Evolutionary conservation across 106 monocot species (phyloP), one percentile per base, ranked within the genome.

Genomic region (Hemerocallis citrina): DNA sequence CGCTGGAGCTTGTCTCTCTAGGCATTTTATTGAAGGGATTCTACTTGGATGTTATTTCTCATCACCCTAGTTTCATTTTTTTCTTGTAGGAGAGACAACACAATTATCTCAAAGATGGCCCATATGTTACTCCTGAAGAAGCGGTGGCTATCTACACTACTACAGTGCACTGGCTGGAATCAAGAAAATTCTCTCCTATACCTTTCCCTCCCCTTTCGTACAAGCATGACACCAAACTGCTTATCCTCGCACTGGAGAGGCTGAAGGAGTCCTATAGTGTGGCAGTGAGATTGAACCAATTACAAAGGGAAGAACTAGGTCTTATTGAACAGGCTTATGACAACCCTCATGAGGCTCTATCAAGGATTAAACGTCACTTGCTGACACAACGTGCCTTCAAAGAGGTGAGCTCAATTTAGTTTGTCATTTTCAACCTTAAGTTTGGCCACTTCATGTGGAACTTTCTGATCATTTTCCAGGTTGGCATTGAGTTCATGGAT

Each of bases 401-500:
- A 63, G 98, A 99, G 72, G 98, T 95, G 79, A 70, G 62, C 42
- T 28, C 4, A 51, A 44, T 36, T 52, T 0, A 19, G 42, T 41
- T 66, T 13, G 27, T 4, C 27, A 58, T 62, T 44, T 43, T 64
- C 10, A 14, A 4, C 44, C 48, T 62, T 35, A 11, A n/a, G 21
- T 38, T 57, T 23, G 33, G 17, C 2, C 43, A 31, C 4, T 59
- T 17, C 9, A 55, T 40, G 56, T 32, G 21, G 6, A 20, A 49
- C 24, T 65, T 51, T 19, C 20, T 34, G 17, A 10, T 60, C 48
- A 55, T 3, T 54, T 66, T 66, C 19, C 80, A 95, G 94, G 94
- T 99, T 72, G 98, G 98, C 46, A 99, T 99, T 59, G 98, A 99
- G 63, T 99, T 99, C 69, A 99, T 99, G 98, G 92, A 99, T 69